phyloP scores from a whole-genome alignment of 352 stramenopile genomes.

The Phytophthora nicotianae region DNA sequence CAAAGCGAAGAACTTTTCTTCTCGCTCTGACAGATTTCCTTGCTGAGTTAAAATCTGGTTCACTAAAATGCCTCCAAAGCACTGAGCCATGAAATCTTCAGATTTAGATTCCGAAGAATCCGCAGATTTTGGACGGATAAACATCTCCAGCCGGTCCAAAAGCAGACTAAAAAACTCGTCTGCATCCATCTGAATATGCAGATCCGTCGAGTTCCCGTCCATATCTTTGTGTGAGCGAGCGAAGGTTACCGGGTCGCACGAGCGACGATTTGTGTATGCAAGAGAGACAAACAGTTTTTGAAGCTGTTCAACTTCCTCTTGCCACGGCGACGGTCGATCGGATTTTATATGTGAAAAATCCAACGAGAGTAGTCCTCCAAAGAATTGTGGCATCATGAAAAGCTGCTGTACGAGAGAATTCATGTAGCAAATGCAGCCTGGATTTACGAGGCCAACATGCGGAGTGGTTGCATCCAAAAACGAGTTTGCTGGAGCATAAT shows the following conservation, averaged over 20 bases:
- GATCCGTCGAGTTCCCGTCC: constrained; percentile 73
- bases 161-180: constrained; percentile 85
- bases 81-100: constrained; percentile 54
- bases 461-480: constrained; percentile 39
- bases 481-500: constrained; percentile 52
- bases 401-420: constrained; percentile 98
- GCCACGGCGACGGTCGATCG: constrained; percentile 31
- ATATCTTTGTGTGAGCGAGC: constrained; percentile 70
- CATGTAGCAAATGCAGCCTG: constrained; percentile 99
- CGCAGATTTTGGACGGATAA: constrained; percentile 26
- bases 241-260: constrained; percentile 69
- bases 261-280: constrained; percentile 44
- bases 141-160: constrained; percentile 80
- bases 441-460: constrained; percentile 94
- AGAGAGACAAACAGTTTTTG: constrained; percentile 76
- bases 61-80: constrained; percentile 79
- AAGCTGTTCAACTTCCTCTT: constrained; percentile 64
- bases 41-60: constrained; percentile 87
- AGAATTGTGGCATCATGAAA: constrained; percentile 83
- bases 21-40: constrained; percentile 75
- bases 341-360: constrained; percentile 22
- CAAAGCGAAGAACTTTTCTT: constrained; percentile 87
- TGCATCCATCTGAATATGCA: constrained; percentile 83
- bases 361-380: constrained; percentile 47
- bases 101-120: constrained; percentile 4